Conservation (phyloP, 140 eudicot genomes). For the Senecio squalidus region DNA sequence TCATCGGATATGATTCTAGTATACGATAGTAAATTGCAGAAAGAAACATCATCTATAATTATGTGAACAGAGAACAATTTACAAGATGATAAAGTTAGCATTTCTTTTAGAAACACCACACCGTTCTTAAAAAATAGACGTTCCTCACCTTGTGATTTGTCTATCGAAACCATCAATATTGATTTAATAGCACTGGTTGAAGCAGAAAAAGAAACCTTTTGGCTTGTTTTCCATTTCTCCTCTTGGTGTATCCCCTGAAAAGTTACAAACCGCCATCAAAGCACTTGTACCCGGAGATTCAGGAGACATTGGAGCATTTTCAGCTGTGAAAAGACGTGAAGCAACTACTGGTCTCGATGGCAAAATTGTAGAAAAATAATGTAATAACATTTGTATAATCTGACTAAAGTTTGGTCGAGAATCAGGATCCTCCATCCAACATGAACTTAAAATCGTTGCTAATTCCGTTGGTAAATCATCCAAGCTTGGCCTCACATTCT, state of each 20-base stretch:
- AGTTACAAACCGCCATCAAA: conserved; percentile 36
- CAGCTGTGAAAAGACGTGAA: conserved; percentile 37
- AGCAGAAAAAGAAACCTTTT: conserved; percentile 49
- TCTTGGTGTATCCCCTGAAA: conserved; percentile 42
- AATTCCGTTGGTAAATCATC: conserved; percentile 44
- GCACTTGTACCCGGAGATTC: conserved; percentile 67
- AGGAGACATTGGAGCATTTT: conserved; percentile 44
- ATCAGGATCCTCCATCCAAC: conserved; percentile 63
- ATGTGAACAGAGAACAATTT: conserved; percentile 18
- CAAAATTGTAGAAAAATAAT: conserved; percentile 33
- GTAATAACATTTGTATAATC: conserved; percentile 44
- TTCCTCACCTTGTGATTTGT: conserved; percentile 26
- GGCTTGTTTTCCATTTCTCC: conserved; percentile 43
- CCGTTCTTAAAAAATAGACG: conserved; percentile 25
- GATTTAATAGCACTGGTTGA: conserved; percentile 47
- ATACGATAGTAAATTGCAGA: conserved; percentile 13
- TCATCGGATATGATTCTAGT: conserved; percentile 9
- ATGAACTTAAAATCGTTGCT: conserved; percentile 43
- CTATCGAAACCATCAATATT: conserved; percentile 14
- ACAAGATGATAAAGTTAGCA: conserved; percentile 36
- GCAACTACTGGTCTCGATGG: conserved; percentile 40
- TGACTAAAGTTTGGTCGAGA: conserved; percentile 51
- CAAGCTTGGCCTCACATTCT: conserved; percentile 57
- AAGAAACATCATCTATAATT: conserved; percentile 27
- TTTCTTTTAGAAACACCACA: conserved; percentile 37